Conservation (phyloP, 768 basidiomycete species). For the Aureoboletus auriporus region DNA sequence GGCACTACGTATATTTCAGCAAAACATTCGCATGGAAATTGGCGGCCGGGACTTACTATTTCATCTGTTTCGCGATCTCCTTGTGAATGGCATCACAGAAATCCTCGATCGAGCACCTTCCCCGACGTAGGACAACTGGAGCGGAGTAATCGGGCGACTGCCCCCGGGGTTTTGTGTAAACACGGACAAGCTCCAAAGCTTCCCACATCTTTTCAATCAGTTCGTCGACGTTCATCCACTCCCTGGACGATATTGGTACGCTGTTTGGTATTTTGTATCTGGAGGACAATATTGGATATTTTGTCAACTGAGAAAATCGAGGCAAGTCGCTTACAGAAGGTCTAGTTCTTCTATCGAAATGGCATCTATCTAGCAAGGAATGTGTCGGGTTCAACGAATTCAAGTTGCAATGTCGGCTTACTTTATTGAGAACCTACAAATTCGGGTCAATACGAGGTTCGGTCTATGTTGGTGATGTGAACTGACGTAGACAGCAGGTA, state of each 20-base stretch:
- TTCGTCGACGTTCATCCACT: slow-evolving; percentile 98
- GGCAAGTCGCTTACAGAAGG: slow-evolving; percentile 51
- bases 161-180: slow-evolving; percentile 95
- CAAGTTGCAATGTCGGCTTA: slow-evolving; percentile 24
- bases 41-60: slow-evolving; percentile 59
- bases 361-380: slow-evolving; percentile 74
- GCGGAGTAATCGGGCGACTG: slow-evolving; percentile 83
- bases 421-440: slow-evolving; percentile 77
- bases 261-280: slow-evolving; percentile 93
- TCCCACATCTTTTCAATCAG: slow-evolving; percentile 92
- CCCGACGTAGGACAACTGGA: slow-evolving; percentile 81
- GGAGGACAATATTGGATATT: neutral
- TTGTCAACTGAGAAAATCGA: slow-evolving; percentile 7
- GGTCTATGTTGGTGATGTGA: neutral
- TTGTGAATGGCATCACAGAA: slow-evolving; percentile 95
- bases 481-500: slow-evolving; percentile 85
- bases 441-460: neutral
- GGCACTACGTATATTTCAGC: slow-evolving; percentile 44
- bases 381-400: neutral
- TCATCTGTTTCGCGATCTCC: slow-evolving; percentile 96
- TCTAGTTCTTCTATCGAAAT: slow-evolving; percentile 98
- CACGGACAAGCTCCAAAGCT: slow-evolving; percentile 86
- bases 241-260: slow-evolving; percentile 88
- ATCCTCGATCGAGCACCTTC: slow-evolving; percentile 70
- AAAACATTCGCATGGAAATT: neutral